Percentiles rank a stretch among this genome's conserved stretches.
Conservation (phyloP, 164 flowering plant genomes). For the Chimonanthus praecox region DNA sequence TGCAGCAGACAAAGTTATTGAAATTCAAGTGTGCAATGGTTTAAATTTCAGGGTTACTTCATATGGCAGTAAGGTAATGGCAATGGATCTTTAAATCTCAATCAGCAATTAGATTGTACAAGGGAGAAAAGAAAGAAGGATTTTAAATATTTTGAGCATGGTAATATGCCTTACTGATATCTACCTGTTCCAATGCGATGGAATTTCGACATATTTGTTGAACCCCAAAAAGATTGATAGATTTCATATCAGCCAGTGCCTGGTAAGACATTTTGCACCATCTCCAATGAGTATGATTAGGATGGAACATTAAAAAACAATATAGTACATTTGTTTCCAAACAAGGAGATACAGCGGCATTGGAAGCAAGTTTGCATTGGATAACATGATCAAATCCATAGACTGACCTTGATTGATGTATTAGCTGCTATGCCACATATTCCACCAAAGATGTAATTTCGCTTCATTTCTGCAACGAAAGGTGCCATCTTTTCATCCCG, state of each 20-base stretch:
- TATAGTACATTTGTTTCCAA: neutral
- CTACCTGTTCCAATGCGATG: constrained; percentile 97
- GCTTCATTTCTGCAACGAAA: constrained; percentile 67
- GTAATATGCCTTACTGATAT: neutral
- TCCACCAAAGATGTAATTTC: constrained; percentile 93
- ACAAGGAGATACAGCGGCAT: neutral
- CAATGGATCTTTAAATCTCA: neutral
- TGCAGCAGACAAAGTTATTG: too few species aligned
- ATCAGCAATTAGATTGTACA: constrained; percentile 2
- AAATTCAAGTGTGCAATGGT: too few species aligned
- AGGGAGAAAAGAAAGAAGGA: neutral
- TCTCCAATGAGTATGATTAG: neutral
- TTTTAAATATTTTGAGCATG: neutral
- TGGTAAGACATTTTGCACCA: constrained; percentile 21
- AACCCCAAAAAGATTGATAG: constrained; percentile 95
- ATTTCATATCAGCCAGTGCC: constrained; percentile 94
- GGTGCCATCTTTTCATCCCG: constrained; percentile 98
- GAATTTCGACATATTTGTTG: constrained; percentile 97
- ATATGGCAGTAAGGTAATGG: too few species aligned
- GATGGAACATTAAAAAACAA: neutral
- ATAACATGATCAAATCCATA: neutral
- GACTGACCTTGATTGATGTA: constrained; percentile 73
- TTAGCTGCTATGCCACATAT: constrained; percentile 83
- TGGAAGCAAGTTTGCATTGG: neutral
- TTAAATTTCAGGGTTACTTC: too few species aligned